Percentiles rank a stretch among this genome's conserved stretches.
Conservation (phyloP, 768 basidiomycete genomes). For the Serpula lacrymans region DNA sequence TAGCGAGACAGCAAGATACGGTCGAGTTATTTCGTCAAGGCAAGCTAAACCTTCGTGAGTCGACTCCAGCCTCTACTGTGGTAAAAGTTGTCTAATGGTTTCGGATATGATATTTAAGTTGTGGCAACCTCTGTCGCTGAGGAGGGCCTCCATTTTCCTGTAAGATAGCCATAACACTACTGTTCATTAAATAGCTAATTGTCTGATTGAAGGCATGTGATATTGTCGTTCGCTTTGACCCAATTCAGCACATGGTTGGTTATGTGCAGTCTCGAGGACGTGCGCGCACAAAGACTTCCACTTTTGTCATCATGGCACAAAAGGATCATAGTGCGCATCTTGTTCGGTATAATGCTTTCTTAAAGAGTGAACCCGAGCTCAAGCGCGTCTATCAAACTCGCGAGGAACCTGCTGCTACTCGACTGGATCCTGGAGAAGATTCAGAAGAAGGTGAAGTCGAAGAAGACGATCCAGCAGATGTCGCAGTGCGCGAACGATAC, state of each 20-base stretch:
- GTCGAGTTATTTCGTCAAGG: constrained; percentile 64
- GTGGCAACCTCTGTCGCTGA: constrained; percentile 87
- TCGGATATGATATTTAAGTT: constrained; percentile 44
- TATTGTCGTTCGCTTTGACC: constrained; percentile 82
- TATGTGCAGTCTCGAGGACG: constrained; percentile 90
- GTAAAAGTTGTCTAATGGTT: neutral
- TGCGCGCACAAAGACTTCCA: constrained; percentile 72
- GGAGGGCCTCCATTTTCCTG: constrained; percentile 89
- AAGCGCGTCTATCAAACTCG: constrained; percentile 59
- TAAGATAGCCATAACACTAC: too few relatives aligned
- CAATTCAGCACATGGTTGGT: constrained; percentile 76
- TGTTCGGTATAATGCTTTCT: constrained; percentile 55
- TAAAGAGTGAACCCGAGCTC: constrained; percentile 60
- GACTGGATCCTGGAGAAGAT: constrained; percentile 20
- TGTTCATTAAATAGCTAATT: neutral
- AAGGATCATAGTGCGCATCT: constrained; percentile 53
- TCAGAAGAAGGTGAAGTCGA: constrained; percentile 36
- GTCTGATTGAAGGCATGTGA: constrained; percentile 62
- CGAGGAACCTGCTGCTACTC: constrained; percentile 28
- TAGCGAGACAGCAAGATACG: constrained; percentile 53
- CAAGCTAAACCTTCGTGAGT: constrained; percentile 65
- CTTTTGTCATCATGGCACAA: constrained; percentile 79
- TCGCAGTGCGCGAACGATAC: constrained; percentile 68
- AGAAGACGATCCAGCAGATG: constrained; percentile 50
- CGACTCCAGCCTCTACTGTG: neutral